Conservation (phyloP, 768 basidiomycete genomes). For the Galerina marginata region DNA sequence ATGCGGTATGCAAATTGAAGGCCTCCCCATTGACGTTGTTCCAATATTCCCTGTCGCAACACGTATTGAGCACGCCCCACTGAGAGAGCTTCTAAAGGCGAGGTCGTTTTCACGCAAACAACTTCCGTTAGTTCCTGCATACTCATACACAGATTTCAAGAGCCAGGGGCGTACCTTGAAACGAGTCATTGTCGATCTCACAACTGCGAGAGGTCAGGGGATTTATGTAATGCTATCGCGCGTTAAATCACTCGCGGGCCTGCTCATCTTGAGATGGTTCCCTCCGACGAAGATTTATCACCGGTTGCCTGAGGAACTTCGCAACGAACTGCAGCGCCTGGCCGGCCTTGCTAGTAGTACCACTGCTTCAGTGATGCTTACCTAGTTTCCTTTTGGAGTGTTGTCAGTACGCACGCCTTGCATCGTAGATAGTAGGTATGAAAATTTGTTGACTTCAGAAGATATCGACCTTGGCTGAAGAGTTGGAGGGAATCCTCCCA, state of each 20-base stretch:
- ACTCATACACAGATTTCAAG: slow-evolving; percentile 33
- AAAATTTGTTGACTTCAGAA: too few species aligned
- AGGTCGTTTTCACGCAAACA: slow-evolving; percentile 9
- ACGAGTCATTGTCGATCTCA: slow-evolving; percentile 28
- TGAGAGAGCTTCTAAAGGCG: not conserved
- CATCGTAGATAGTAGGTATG: not conserved
- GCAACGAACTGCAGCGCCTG: not conserved
- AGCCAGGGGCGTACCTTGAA: slow-evolving; percentile 30
- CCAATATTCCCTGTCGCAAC: slow-evolving; percentile 13
- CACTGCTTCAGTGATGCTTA: too few species aligned
- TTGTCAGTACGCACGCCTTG: not conserved
- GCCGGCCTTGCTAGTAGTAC: not conserved
- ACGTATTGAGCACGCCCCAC: not conserved
- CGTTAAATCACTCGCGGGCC: slow-evolving; percentile 22
- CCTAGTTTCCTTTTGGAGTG: not conserved
- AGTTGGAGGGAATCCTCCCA: too few species aligned
- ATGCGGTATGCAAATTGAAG: not conserved
- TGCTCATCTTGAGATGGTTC: slow-evolving; percentile 29
- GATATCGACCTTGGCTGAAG: too few species aligned
- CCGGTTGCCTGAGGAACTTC: slow-evolving; percentile 16
- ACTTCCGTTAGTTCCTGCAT: slow-evolving; percentile 30
- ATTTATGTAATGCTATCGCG: slow-evolving; percentile 15
- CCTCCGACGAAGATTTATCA: slow-evolving; percentile 20
- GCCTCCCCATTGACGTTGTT: slow-evolving; percentile 7
- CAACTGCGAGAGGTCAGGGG: slow-evolving; percentile 20